Evolutionary conservation across 345 rosid species (phyloP).

Genomic region (Gossypium bickii): DNA sequence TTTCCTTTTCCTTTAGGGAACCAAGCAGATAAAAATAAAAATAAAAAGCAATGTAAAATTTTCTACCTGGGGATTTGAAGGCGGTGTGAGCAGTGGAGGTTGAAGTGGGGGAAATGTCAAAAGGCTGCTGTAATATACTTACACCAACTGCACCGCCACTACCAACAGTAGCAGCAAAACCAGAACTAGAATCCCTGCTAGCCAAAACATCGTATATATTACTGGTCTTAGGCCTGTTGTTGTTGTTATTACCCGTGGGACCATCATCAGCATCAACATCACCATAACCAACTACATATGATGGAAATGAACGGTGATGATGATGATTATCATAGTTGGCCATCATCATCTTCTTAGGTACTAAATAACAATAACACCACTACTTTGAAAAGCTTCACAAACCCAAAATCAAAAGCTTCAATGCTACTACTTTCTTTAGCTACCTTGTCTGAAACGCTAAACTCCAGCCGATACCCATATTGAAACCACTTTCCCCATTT

Average conservation of each 20-base stretch:
- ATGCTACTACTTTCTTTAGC: conserved; percentile 14
- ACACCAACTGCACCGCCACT: conserved; percentile 11
- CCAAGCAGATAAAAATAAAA: too few species aligned
- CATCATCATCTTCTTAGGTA: conserved; percentile 21
- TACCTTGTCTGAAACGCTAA: conserved; percentile 41
- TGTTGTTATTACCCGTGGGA: not conserved
- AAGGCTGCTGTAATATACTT: conserved; percentile 32
- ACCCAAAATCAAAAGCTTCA: conserved; percentile 9
- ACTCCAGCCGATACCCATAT: conserved; percentile 29
- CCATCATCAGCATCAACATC: not conserved
- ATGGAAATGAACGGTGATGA: conserved; percentile 32
- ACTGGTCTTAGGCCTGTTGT: conserved; percentile 10
- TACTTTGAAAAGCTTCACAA: too few species aligned
- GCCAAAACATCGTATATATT: conserved; percentile 15
- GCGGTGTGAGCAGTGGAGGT: conserved; percentile 15
- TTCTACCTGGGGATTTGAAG: conserved; percentile 38
- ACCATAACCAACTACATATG: not conserved
- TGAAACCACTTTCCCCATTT: conserved; percentile 13
- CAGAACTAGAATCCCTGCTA: conserved; percentile 12
- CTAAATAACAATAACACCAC: not conserved
- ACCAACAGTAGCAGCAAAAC: not conserved
- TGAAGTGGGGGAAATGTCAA: conserved; percentile 18
- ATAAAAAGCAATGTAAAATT: not conserved
- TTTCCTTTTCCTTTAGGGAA: too few species aligned
- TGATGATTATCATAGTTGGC: conserved; percentile 29